phyloP scores from a whole-genome alignment of 495 filamentous ascomycete species.

The Aspergillus coremiiformis region DNA sequence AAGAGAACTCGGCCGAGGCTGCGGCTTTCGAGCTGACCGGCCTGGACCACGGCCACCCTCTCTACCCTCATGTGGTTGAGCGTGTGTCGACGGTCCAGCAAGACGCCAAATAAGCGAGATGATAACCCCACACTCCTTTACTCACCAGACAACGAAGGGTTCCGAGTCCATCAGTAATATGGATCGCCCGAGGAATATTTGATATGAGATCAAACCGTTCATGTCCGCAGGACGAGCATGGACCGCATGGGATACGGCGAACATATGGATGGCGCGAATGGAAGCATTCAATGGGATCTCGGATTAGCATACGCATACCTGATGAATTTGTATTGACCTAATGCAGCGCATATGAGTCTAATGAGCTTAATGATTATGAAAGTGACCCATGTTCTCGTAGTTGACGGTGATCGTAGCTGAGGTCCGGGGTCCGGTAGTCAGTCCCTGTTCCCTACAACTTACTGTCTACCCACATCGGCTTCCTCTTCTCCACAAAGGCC shows the following conservation, averaged over 20 bases:
- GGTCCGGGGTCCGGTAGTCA: too few species aligned
- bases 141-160: conserved; percentile 12
- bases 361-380: not conserved
- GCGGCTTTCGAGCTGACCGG: conserved; percentile 71
- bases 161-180: conserved; percentile 17
- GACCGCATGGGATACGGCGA: conserved; percentile 1
- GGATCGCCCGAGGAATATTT: conserved; percentile 1
- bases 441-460: conserved; percentile 63
- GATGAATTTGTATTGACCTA: not conserved
- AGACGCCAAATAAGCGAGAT: conserved; percentile 32
- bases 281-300: not conserved
- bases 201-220: not conserved
- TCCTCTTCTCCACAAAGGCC: conserved; percentile 79
- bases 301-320: not conserved
- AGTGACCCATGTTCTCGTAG: not conserved
- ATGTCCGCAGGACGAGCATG: conserved; percentile 7
- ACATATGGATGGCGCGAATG: not conserved
- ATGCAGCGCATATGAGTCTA: not conserved
- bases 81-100: conserved; percentile 73
- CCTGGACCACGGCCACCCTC: conserved; percentile 59
- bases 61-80: conserved; percentile 63
- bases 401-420: too few species aligned
- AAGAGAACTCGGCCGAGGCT: conserved; percentile 53
- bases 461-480: conserved; percentile 66
- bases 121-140: conserved; percentile 4